These are phyloP conservation scores for Flaveria trinervia DNA, from an alignment of 129 eudicot genomes.

Conservation along the genomic window DNA sequence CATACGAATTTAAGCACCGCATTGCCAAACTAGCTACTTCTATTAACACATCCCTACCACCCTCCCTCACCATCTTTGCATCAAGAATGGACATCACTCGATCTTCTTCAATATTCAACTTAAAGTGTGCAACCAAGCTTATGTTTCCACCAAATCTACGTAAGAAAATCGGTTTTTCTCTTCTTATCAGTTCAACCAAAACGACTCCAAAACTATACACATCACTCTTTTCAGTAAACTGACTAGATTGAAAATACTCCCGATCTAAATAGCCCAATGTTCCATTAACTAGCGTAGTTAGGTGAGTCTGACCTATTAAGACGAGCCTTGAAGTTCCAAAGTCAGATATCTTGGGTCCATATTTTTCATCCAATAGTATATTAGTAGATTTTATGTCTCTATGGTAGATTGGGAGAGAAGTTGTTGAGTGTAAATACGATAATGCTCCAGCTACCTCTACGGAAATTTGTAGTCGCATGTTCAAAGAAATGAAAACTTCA, in stretches of 20 bases:
- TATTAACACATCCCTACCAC: conserved; percentile 4
- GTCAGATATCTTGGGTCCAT: conserved; percentile 40
- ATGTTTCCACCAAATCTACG: conserved; percentile 20
- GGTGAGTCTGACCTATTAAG: conserved; percentile 35
- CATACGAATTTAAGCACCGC: conserved; percentile 33
- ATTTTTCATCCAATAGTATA: background rate
- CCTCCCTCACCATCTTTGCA: conserved; percentile 23
- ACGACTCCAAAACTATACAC: too few relatives aligned
- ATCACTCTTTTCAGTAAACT: too few relatives aligned
- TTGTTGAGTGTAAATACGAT: conserved; percentile 39
- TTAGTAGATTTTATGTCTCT: conserved; percentile 24
- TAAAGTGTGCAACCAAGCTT: conserved; percentile 32
- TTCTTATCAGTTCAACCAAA: conserved; percentile 9
- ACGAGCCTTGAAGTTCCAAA: conserved; percentile 42
- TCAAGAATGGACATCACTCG: conserved; percentile 24
- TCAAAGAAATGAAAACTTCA: conserved; percentile 23
- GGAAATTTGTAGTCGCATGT: conserved; percentile 37
- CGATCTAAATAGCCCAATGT: conserved; percentile 45
- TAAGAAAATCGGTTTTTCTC: conserved; percentile 28
- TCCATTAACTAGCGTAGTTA: conserved; percentile 41
- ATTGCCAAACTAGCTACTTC: conserved; percentile 27
- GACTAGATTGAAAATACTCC: conserved; percentile 39
- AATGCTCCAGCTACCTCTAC: conserved; percentile 38
- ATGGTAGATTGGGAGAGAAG: conserved; percentile 38
- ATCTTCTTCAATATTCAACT: conserved; percentile 22